phyloP scores from a whole-genome alignment of 1,284 basidiomycete species.

The Sporisorium reilianum region DNA sequence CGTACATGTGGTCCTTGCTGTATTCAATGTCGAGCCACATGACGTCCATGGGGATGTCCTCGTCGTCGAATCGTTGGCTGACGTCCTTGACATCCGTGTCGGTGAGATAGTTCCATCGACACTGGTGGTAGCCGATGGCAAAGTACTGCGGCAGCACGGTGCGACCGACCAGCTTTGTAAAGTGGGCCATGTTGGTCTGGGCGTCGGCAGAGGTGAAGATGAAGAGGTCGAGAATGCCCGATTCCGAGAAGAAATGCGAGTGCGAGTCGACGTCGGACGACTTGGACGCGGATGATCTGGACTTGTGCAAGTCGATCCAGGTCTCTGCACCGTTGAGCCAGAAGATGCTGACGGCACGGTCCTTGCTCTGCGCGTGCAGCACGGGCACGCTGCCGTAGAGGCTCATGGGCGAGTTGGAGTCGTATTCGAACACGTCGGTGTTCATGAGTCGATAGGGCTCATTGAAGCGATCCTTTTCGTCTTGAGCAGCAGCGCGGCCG shows the following conservation, averaged over 20 bases:
- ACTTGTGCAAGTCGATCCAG: conserved; percentile 85
- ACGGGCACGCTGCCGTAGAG: conserved; percentile 81
- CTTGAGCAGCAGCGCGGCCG: conserved; percentile 33
- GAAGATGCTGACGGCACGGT: conserved; percentile 88
- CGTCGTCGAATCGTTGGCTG: conserved; percentile 87
- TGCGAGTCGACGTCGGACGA: conserved; percentile 44
- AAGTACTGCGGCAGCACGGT: conserved; percentile 89
- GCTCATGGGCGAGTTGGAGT: conserved; percentile 88
- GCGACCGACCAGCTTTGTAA: conserved; percentile 84
- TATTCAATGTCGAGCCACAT: conserved; percentile 98
- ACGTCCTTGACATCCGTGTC: conserved; percentile 90
- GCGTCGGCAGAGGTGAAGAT: conserved; percentile 90
- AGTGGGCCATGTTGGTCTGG: conserved; percentile 84
- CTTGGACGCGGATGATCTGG: conserved; percentile 22
- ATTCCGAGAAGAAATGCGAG: conserved; percentile 95
- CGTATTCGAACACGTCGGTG: conserved; percentile 96
- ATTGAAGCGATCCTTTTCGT: conserved; percentile 60
- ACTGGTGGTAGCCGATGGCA: conserved; percentile 95
- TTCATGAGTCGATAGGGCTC: conserved; percentile 98
- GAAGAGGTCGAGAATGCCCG: conserved; percentile 93
- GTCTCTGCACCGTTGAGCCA: conserved; percentile 92
- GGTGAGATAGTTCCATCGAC: conserved; percentile 97
- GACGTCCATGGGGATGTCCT: conserved; percentile 94
- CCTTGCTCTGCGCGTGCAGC: conserved; percentile 83
- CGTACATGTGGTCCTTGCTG: conserved; percentile 92